phyloP scores from a whole-genome alignment of 345 rosid species.

The Camelina neglecta region DNA sequence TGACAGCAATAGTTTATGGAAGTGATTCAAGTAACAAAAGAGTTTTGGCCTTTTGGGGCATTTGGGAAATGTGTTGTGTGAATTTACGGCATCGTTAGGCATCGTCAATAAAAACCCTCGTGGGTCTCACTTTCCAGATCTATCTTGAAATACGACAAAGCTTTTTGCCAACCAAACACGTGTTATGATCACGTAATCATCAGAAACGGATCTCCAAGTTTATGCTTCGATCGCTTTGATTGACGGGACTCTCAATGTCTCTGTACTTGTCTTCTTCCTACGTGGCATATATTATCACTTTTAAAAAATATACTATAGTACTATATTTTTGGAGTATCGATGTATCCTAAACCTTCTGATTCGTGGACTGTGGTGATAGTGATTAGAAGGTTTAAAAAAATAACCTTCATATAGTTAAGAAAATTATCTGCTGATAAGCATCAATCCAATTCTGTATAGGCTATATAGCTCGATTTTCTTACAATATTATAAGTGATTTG shows the following conservation, averaged over 20 bases:
- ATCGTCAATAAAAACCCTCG: slow-evolving; percentile 11
- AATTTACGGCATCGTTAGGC: slow-evolving; percentile 29
- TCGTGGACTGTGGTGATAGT: neutral
- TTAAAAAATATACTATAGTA: no score
- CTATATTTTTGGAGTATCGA: neutral
- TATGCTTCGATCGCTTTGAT: slow-evolving; percentile 16
- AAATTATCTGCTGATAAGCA: slow-evolving; percentile 1
- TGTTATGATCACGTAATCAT: slow-evolving; percentile 25
- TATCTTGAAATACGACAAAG: slow-evolving; percentile 19
- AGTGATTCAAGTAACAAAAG: neutral
- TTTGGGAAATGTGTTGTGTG: slow-evolving; percentile 28
- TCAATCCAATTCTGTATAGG: neutral
- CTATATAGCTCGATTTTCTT: neutral
- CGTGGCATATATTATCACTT: slow-evolving; percentile 11
- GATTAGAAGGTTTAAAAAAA: neutral
- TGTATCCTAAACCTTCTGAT: neutral
- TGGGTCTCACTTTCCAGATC: slow-evolving; percentile 30
- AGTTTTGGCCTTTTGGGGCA: slow-evolving; percentile 17
- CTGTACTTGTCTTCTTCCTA: slow-evolving; percentile 19
- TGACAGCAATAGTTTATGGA: neutral
- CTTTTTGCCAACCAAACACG: slow-evolving; percentile 34
- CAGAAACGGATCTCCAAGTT: slow-evolving; percentile 31
- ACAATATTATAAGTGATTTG: neutral
- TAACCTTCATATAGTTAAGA: neutral
- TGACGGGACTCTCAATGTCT: slow-evolving; percentile 25